Evolutionary conservation across 2,329 filamentous ascomycete species (phyloP).

Genomic region (Myriosclerotinia duriaeana): DNA sequence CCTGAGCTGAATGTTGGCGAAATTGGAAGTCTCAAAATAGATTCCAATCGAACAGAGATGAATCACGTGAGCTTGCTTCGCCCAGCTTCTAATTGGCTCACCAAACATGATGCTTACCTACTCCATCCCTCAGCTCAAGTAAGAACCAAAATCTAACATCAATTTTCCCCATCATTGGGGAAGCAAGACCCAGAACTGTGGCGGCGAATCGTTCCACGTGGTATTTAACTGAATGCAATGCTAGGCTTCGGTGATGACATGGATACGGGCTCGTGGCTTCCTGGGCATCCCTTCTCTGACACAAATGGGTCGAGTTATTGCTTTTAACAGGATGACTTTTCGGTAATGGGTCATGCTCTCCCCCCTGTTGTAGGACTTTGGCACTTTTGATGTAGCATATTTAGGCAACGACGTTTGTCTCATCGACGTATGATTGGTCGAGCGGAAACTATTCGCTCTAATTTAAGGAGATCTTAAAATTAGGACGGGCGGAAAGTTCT

Average conservation of each 20-base stretch:
- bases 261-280: conserved; percentile 7
- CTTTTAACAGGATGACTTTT: conserved; percentile 10
- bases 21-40: conserved; percentile 19
- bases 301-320: conserved; percentile 2
- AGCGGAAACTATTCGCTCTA: not conserved
- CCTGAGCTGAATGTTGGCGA: conserved; percentile 20
- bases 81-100: not conserved
- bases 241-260: not conserved
- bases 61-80: not conserved
- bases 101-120: not conserved
- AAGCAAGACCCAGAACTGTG: not conserved
- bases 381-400: not conserved
- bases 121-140: not conserved
- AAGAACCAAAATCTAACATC: conserved; percentile 2
- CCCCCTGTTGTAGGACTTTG: not conserved
- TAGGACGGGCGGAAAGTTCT: not conserved
- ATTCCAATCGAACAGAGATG: not conserved
- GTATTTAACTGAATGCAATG: conserved; percentile 14
- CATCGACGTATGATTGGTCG: not conserved
- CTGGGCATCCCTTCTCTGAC: conserved; percentile 8
- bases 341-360: not conserved
- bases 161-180: not conserved
- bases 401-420: conserved; percentile 16
- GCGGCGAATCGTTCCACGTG: conserved; percentile 10
- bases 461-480: not conserved